Evolutionary conservation across 2,329 filamentous ascomycete genomes (phyloP).

Genomic region (Leptoxyphium fumago): DNA sequence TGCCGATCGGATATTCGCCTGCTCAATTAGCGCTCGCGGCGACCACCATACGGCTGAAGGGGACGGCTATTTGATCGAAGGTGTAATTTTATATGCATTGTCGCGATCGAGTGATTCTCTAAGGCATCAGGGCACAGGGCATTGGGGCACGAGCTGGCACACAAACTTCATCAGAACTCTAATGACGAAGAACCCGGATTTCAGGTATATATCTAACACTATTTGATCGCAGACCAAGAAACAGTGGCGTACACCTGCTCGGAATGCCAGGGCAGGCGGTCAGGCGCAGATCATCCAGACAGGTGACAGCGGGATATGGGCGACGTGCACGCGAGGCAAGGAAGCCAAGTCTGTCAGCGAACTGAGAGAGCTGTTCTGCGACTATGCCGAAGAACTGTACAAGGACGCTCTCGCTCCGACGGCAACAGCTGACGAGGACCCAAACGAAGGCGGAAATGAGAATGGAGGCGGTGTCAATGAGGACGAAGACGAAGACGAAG

Average conservation of each 20-base stretch:
- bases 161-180: no score
- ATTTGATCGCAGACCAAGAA: slow-evolving; percentile 23
- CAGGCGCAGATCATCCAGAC: slow-evolving; percentile 37
- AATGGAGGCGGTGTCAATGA: background rate
- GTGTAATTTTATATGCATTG: no score
- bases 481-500: slow-evolving; percentile 17
- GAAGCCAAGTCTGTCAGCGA: slow-evolving; percentile 56
- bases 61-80: no score
- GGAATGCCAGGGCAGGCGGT: slow-evolving; percentile 10
- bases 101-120: no score
- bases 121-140: no score
- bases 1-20: no score
- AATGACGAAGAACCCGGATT: no score
- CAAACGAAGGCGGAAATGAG: slow-evolving; percentile 25
- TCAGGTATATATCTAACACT: no score
- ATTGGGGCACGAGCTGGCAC: no score
- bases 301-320: slow-evolving; percentile 63
- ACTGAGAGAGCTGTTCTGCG: slow-evolving; percentile 44
- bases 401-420: slow-evolving; percentile 25
- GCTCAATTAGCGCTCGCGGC: no score
- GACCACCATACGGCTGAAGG: no score
- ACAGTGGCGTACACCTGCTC: slow-evolving; percentile 27
- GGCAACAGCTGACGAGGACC: background rate
- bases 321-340: slow-evolving; percentile 58
- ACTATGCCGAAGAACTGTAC: slow-evolving; percentile 52